Evolutionary conservation across 441 rosid species (phyloP).

Genomic region (Macaranga tanarius): DNA sequence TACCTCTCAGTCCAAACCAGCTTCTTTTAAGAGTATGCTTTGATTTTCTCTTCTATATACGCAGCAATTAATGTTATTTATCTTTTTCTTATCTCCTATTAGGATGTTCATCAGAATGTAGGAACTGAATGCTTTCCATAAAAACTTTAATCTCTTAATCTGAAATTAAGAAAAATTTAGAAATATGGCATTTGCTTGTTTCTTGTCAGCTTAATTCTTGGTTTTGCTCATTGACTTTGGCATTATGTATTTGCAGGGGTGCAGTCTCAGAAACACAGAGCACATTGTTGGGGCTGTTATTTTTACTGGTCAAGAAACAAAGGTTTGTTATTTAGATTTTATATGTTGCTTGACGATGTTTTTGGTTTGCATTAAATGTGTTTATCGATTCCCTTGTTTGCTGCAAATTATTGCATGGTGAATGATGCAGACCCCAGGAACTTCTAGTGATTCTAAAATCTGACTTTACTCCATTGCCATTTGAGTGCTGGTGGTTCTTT

Average conservation of each 20-base stretch:
- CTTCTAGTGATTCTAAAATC: background rate
- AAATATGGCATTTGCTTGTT: background rate
- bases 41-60: constrained; percentile 16
- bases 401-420: background rate
- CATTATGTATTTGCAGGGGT: constrained; percentile 65
- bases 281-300: constrained; percentile 81
- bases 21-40: constrained; percentile 81
- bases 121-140: constrained; percentile 15
- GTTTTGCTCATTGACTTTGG: constrained; percentile 18
- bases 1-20: constrained; percentile 95
- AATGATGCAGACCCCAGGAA: background rate
- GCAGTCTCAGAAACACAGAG: constrained; percentile 98
- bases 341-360: background rate
- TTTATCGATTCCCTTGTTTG: background rate
- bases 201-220: constrained; percentile 1
- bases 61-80: constrained; percentile 25
- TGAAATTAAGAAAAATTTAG: background rate
- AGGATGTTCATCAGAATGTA: constrained; percentile 17
- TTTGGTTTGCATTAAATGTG: background rate
- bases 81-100: constrained; percentile 19
- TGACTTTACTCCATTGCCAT: background rate
- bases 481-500: background rate
- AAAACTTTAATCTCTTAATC: background rate
- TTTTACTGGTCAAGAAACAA: constrained; percentile 92
- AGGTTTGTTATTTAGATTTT: constrained; percentile 51